phyloP scores from a whole-genome alignment of 2,329 filamentous ascomycete species.

The Rhynchosporium secalis region DNA sequence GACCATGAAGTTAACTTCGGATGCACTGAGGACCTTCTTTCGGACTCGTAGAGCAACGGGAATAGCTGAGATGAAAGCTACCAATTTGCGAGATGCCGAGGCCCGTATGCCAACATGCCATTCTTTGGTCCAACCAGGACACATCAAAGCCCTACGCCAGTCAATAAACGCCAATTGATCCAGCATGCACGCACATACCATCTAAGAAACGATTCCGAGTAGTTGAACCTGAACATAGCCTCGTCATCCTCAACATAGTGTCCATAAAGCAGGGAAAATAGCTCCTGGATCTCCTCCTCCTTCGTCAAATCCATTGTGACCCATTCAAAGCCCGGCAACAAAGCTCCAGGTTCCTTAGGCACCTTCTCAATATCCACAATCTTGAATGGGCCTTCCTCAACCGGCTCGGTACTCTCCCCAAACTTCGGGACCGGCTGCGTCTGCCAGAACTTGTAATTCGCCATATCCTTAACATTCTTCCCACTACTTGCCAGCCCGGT shows the following conservation, averaged over 20 bases:
- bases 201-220: slow-evolving; percentile 82
- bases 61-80: slow-evolving; percentile 94
- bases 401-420: slow-evolving; percentile 55
- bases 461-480: slow-evolving; percentile 96
- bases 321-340: slow-evolving; percentile 91
- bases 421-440: slow-evolving; percentile 94
- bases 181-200: slow-evolving; percentile 58
- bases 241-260: slow-evolving; percentile 98
- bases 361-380: slow-evolving; percentile 77
- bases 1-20: slow-evolving; percentile 97
- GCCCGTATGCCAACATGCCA: slow-evolving; percentile 96
- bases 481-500: slow-evolving; percentile 73
- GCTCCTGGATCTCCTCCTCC: slow-evolving; percentile 78
- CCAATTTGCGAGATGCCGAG: slow-evolving; percentile 77
- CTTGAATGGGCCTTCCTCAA: slow-evolving; percentile 82
- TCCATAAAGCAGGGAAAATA: slow-evolving; percentile 86
- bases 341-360: slow-evolving; percentile 70
- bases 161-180: slow-evolving; percentile 26
- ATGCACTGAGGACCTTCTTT: slow-evolving; percentile 70
- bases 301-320: slow-evolving; percentile 82
- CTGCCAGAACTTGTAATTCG: slow-evolving; percentile 96
- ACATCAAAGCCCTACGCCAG: slow-evolving; percentile 76
- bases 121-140: slow-evolving; percentile 88
- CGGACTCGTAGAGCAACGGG: slow-evolving; percentile 82
- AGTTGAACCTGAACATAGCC: slow-evolving; percentile 97